Percentiles rank a stretch among this genome's conserved stretches.
Conservation (phyloP, 192 early-diverging fungal species). For the Geranomyces michiganensis region DNA sequence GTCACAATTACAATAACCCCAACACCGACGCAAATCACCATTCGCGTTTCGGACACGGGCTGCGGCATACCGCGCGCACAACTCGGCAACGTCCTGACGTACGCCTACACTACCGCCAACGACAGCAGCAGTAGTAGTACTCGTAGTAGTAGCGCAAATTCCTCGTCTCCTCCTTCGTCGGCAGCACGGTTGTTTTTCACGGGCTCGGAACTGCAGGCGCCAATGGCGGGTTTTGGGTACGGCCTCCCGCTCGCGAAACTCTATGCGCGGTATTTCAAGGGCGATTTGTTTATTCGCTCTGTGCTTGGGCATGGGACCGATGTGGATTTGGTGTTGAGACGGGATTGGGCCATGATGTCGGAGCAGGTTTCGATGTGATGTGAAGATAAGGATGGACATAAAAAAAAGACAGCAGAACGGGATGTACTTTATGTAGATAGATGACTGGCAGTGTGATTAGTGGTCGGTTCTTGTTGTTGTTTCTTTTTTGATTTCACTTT, state of each 20-base stretch:
- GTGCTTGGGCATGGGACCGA: conserved; percentile 92
- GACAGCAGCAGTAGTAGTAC: too few species aligned
- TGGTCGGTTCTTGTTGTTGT: too few species aligned
- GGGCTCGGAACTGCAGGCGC: conserved; percentile 16
- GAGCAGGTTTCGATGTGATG: conserved; percentile 8
- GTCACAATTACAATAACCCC: conserved; percentile 67
- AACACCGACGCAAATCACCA: conserved; percentile 75
- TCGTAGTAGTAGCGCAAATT: too few species aligned
- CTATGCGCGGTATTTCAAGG: conserved; percentile 93
- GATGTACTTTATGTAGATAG: too few species aligned
- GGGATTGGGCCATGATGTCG: conserved; percentile 10
- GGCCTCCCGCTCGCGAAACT: conserved; percentile 83
- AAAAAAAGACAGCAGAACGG: too few species aligned
- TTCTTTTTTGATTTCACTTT: too few species aligned
- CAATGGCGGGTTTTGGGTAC: conserved; percentile 87
- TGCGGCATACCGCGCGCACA: conserved; percentile 83
- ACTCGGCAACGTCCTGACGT: conserved; percentile 87
- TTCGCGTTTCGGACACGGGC: conserved; percentile 92
- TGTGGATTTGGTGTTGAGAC: conserved; percentile 65
- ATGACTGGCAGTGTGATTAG: too few species aligned
- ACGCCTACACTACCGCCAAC: conserved; percentile 69
- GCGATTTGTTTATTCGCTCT: conserved; percentile 83
- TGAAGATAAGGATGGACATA: too few species aligned
- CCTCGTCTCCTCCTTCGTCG: background rate
- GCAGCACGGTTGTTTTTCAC: background rate